Evolutionary conservation across 2,329 filamentous ascomycete genomes (phyloP).

Genomic region (Ilyonectria mors-panacis): DNA sequence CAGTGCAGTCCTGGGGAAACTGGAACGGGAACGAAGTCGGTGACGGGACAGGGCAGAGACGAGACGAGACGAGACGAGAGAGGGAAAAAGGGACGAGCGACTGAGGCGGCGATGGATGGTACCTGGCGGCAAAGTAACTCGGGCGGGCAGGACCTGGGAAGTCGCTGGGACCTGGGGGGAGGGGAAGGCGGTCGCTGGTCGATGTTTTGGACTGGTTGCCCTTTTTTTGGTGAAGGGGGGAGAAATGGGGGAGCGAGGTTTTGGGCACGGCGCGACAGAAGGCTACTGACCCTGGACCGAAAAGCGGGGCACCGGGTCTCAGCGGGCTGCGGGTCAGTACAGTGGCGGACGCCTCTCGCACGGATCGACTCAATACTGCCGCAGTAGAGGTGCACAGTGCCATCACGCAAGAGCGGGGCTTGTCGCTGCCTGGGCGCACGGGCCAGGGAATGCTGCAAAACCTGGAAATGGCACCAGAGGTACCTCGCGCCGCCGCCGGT

Average conservation of each 20-base stretch:
- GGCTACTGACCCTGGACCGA: slow-evolving; percentile 38
- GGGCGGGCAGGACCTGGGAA: slow-evolving; percentile 48
- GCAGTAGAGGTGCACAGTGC: background rate
- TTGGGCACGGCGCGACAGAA: slow-evolving; percentile 48
- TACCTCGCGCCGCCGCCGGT: slow-evolving; percentile 28
- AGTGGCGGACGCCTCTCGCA: background rate
- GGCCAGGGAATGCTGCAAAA: slow-evolving; percentile 7
- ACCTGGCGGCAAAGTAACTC: slow-evolving; percentile 61
- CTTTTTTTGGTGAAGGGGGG: slow-evolving; percentile 54
- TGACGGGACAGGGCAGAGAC: slow-evolving; percentile 24
- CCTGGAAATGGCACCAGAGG: slow-evolving; percentile 3
- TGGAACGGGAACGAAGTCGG: slow-evolving; percentile 37
- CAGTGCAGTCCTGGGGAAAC: slow-evolving; percentile 27
- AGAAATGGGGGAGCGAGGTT: slow-evolving; percentile 49
- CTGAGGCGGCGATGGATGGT: slow-evolving; percentile 51
- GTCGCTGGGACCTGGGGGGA: slow-evolving; percentile 50
- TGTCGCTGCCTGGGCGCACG: slow-evolving; percentile 26
- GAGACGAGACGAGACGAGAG: slow-evolving; percentile 22
- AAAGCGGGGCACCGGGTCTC: slow-evolving; percentile 33
- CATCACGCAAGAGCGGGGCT: slow-evolving; percentile 39
- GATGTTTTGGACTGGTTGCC: slow-evolving; percentile 57
- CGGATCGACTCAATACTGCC: background rate
- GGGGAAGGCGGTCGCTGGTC: slow-evolving; percentile 47
- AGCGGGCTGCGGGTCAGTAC: background rate
- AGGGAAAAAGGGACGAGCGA: slow-evolving; percentile 38